Evolutionary conservation across 179 eudicot species (phyloP).

Genomic region (Carnegiea gigantea): DNA sequence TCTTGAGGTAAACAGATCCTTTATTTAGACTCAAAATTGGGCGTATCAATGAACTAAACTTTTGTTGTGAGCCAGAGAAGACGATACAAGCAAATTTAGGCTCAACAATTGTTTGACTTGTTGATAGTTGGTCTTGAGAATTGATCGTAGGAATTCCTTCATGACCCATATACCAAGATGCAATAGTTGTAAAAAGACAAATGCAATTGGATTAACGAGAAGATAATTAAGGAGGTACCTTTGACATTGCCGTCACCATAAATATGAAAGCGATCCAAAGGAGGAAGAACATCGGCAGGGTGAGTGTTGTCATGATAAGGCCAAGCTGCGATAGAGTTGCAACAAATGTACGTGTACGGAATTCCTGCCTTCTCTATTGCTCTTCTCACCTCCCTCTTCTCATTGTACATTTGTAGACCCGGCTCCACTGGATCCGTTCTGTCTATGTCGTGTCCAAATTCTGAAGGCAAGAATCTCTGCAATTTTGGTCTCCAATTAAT

Average conservation of each 20-base stretch:
- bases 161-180: too few relatives aligned
- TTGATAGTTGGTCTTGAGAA: too few relatives aligned
- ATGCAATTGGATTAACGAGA: too few relatives aligned
- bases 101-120: too few relatives aligned
- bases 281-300: conserved; percentile 59
- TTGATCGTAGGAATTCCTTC: too few relatives aligned
- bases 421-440: conserved; percentile 61
- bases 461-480: conserved; percentile 65
- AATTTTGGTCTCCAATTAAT: not conserved
- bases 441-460: conserved; percentile 65
- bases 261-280: conserved; percentile 52
- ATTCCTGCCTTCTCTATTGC: conserved; percentile 48
- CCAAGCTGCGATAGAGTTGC: conserved; percentile 74
- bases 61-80: too few relatives aligned
- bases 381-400: conserved; percentile 44
- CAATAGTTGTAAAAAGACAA: too few relatives aligned
- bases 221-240: conserved; percentile 28
- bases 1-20: too few relatives aligned
- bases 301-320: conserved; percentile 62
- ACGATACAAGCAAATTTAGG: too few relatives aligned
- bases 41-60: too few relatives aligned
- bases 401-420: conserved; percentile 56
- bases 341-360: conserved; percentile 56
- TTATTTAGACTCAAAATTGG: too few relatives aligned
- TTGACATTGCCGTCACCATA: conserved; percentile 64